phyloP scores from a whole-genome alignment of 2,329 filamentous ascomycete species.

The Hortaea werneckii region DNA sequence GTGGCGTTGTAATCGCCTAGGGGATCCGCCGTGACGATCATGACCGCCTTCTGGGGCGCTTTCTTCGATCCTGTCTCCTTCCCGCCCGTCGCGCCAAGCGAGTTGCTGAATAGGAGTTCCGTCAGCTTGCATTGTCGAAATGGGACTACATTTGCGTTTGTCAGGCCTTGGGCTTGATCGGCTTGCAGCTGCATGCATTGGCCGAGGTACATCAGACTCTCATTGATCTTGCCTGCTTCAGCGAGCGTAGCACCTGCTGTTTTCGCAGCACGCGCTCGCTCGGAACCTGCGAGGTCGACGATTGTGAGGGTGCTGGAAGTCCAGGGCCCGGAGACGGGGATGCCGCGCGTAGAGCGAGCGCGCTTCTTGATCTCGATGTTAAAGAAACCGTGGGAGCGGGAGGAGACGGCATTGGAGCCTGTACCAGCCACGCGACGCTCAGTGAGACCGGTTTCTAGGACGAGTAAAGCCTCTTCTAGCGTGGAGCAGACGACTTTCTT shows the following conservation, averaged over 20 bases:
- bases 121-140: constrained; percentile 49
- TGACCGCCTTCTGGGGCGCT: constrained; percentile 76
- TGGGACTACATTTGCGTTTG: constrained; percentile 53
- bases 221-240: constrained; percentile 96
- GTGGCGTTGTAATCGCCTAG: constrained; percentile 93
- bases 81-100: constrained; percentile 26
- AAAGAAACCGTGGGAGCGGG: constrained; percentile 91
- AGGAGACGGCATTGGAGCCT: constrained; percentile 84
- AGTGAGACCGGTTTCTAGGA: constrained; percentile 79
- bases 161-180: constrained; percentile 54
- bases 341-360: constrained; percentile 36
- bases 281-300: constrained; percentile 80
- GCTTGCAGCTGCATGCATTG: constrained; percentile 95
- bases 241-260: constrained; percentile 85
- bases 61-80: constrained; percentile 30
- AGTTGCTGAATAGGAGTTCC: constrained; percentile 42
- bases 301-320: constrained; percentile 70
- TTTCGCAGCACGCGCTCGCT: constrained; percentile 85
- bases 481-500: constrained; percentile 79
- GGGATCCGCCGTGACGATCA: constrained; percentile 94
- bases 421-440: constrained; percentile 84
- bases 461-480: constrained; percentile 74
- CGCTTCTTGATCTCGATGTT: constrained; percentile 90
- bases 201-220: constrained; percentile 94
- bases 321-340: constrained; percentile 46